phyloP scores from a whole-genome alignment of 2,329 filamentous ascomycete genomes.

The Shiraia sp. region DNA sequence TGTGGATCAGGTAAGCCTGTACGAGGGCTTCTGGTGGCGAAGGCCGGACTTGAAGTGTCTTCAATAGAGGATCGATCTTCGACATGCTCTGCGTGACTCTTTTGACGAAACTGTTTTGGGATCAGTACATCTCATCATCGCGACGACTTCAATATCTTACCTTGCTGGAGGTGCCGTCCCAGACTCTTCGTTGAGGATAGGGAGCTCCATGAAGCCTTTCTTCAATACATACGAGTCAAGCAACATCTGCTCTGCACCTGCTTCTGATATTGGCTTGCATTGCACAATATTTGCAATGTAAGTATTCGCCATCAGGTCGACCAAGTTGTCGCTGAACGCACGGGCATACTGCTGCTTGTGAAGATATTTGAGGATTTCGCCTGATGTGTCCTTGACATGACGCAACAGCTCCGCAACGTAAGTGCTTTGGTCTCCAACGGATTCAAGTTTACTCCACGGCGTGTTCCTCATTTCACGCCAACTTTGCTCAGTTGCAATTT shows the following conservation, averaged over 20 bases:
- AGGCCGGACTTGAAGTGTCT: conserved; percentile 92
- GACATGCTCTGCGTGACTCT: conserved; percentile 82
- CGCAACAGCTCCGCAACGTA: conserved; percentile 84
- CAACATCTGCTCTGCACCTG: conserved; percentile 96
- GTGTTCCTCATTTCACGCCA: conserved; percentile 99
- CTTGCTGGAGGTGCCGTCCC: conserved; percentile 61
- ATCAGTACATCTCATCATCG: conserved; percentile 7
- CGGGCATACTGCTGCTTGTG: conserved; percentile 92
- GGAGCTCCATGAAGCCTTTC: conserved; percentile 73
- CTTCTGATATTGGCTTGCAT: conserved; percentile 88
- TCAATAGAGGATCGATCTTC: conserved; percentile 88
- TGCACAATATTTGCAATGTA: conserved; percentile 86
- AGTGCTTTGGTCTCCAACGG: conserved; percentile 88
- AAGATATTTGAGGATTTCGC: conserved; percentile 75
- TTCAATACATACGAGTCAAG: conserved; percentile 91
- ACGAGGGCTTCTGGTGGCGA: conserved; percentile 92
- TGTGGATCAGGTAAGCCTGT: conserved; percentile 96
- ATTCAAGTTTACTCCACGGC: conserved; percentile 92
- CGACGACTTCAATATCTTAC: too few species aligned
- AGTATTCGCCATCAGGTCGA: conserved; percentile 78
- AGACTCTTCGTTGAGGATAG: conserved; percentile 62
- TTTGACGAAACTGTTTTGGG: conserved; percentile 71
- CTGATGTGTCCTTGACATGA: conserved; percentile 70
- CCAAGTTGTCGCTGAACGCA: conserved; percentile 94
- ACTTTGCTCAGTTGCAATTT: conserved; percentile 77